These are phyloP conservation scores for Myxozyma geophila DNA, from an alignment of 805 yeast species.

Conservation along the genomic window DNA sequence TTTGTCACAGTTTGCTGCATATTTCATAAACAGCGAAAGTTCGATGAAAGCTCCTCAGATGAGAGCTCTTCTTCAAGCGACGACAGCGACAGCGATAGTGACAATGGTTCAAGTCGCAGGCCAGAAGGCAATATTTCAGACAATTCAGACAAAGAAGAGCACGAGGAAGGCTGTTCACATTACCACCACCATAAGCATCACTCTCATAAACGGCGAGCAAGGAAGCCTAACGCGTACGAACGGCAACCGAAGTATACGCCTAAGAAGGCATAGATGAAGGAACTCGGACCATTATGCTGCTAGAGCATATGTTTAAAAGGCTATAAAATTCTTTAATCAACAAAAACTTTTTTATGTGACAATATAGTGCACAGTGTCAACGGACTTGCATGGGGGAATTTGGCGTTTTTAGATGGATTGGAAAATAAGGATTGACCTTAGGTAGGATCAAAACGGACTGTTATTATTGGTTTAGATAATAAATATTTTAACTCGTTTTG, in stretches of 20 bases:
- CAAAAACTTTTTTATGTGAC: neutral
- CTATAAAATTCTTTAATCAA: too few relatives aligned
- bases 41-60: constrained; percentile 47
- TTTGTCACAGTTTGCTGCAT: constrained; percentile 64
- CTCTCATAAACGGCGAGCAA: constrained; percentile 42
- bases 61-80: constrained; percentile 44
- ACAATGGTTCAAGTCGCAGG: constrained; percentile 39
- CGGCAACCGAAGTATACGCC: constrained; percentile 60
- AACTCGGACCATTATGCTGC: neutral
- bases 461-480: too few relatives aligned
- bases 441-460: too few relatives aligned
- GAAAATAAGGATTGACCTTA: neutral
- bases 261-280: neutral
- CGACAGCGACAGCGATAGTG: constrained; percentile 50
- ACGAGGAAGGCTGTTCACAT: constrained; percentile 2
- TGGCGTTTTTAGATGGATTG: neutral
- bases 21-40: constrained; percentile 47
- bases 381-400: neutral
- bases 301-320: neutral
- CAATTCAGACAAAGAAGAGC: constrained; percentile 5
- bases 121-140: neutral
- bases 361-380: neutral
- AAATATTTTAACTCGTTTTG: too few relatives aligned
- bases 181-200: constrained; percentile 20
- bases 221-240: constrained; percentile 78